Evolutionary conservation across 208 protist species (phyloP).

Genomic region (Histomonas meleagridis): DNA sequence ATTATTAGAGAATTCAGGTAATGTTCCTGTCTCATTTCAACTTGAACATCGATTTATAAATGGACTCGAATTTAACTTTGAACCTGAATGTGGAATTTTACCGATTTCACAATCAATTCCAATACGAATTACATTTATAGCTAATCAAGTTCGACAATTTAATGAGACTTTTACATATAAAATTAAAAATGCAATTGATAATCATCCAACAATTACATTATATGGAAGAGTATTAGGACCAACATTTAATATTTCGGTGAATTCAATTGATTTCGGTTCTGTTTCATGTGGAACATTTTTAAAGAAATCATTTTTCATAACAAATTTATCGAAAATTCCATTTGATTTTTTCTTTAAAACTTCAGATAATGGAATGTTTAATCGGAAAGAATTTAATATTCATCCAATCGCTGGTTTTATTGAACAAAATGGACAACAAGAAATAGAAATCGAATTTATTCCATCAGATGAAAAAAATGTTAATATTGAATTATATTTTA

Average conservation of each 20-base stretch:
- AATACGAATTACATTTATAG: background rate
- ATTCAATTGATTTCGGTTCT: background rate
- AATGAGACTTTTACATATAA: background rate
- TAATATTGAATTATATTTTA: background rate
- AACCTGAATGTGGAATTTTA: background rate
- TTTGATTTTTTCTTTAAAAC: background rate
- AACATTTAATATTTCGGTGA: background rate
- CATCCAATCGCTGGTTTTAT: background rate
- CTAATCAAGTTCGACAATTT: background rate
- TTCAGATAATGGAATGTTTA: background rate
- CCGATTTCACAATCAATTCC: background rate
- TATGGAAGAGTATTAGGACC: constrained; percentile 5
- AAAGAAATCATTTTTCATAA: background rate
- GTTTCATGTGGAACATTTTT: background rate
- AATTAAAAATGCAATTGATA: background rate
- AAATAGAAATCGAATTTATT: background rate
- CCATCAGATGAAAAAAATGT: background rate
- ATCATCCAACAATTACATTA: background rate
- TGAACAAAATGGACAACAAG: background rate
- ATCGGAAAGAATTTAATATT: background rate
- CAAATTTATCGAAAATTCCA: constrained; percentile 6
- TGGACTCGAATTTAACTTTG: background rate
- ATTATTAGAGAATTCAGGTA: background rate
- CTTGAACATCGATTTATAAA: background rate
- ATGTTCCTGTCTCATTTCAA: background rate